Conservation (phyloP, 2,329 filamentous ascomycete species). For the Neoascochyta sp. region DNA sequence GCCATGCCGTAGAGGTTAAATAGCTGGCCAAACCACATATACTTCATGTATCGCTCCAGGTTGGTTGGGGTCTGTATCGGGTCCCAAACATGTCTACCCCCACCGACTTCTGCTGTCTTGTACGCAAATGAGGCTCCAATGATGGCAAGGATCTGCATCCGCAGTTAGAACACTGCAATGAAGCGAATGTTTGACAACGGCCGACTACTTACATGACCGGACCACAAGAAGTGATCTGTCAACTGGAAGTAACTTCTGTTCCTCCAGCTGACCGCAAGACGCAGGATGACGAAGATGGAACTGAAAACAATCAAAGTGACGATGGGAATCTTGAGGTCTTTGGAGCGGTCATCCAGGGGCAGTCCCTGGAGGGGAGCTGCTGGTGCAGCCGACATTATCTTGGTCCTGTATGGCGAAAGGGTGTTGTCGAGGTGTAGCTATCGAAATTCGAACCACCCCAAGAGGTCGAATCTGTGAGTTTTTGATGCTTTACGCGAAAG, state of each 20-base stretch:
- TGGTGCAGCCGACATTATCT: constrained; percentile 14
- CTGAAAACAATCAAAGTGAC: constrained; percentile 19
- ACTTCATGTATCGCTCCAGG: constrained; percentile 15
- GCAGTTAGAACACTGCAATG: constrained; percentile 2
- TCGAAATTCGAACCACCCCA: constrained; percentile 6
- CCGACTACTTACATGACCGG: constrained; percentile 17
- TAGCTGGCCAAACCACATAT: constrained; percentile 21
- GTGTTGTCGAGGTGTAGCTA: constrained; percentile 1
- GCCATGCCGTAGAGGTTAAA: constrained; percentile 28
- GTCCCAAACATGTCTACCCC: constrained; percentile 24
- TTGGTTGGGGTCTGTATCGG: constrained; percentile 17
- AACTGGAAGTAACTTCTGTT: constrained; percentile 22
- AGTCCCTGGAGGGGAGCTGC: constrained; percentile 5
- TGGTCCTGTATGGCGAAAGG: background rate
- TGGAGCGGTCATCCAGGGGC: constrained; percentile 21
- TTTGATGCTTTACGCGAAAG: constrained; percentile 1
- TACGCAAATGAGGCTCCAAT: constrained; percentile 18
- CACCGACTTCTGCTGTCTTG: constrained; percentile 17
- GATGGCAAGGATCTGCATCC: constrained; percentile 16
- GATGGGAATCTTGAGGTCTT: constrained; percentile 22
- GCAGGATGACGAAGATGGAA: constrained; percentile 19
- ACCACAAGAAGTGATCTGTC: constrained; percentile 25
- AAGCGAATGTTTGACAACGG: background rate
- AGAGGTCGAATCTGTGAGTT: constrained; percentile 4
- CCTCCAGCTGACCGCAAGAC: constrained; percentile 16